Evolutionary conservation across 2,329 filamentous ascomycete species (phyloP).

Genomic region (Penicillium expansum): DNA sequence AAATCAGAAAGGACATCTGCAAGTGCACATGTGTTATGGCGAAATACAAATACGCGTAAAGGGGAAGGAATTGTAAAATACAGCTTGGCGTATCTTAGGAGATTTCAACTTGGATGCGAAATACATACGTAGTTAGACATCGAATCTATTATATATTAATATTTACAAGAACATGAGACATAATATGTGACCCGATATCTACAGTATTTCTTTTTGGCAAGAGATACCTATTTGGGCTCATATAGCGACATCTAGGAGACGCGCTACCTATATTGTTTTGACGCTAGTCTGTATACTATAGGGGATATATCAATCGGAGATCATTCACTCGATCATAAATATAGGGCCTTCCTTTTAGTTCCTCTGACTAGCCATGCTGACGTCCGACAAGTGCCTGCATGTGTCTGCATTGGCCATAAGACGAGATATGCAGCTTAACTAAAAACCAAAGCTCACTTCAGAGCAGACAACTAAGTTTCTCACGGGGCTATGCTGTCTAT

Average conservation of each 20-base stretch:
- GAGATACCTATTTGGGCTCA: not conserved
- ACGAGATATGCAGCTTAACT: not conserved
- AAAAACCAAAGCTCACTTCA: not conserved
- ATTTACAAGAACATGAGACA: no score
- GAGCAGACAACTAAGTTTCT: not conserved
- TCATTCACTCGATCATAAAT: not conserved
- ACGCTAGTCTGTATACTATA: not conserved
- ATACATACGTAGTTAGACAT: no score
- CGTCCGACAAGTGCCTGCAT: not conserved
- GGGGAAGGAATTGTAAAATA: not conserved
- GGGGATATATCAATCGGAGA: not conserved
- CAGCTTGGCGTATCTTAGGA: not conserved
- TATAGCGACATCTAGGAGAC: not conserved
- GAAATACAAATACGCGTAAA: not conserved
- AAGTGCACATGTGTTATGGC: not conserved
- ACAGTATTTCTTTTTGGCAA: no score
- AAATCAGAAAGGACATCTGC: not conserved
- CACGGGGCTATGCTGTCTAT: not conserved
- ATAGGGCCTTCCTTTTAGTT: not conserved
- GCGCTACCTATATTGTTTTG: not conserved
- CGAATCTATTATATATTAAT: no score
- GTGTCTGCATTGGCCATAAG: not conserved
- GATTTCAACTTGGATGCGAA: not conserved
- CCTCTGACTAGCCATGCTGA: not conserved
- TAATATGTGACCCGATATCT: no score